Evolutionary conservation across 2,329 filamentous ascomycete genomes (phyloP).

Genomic region (Trichoderma hamatum): DNA sequence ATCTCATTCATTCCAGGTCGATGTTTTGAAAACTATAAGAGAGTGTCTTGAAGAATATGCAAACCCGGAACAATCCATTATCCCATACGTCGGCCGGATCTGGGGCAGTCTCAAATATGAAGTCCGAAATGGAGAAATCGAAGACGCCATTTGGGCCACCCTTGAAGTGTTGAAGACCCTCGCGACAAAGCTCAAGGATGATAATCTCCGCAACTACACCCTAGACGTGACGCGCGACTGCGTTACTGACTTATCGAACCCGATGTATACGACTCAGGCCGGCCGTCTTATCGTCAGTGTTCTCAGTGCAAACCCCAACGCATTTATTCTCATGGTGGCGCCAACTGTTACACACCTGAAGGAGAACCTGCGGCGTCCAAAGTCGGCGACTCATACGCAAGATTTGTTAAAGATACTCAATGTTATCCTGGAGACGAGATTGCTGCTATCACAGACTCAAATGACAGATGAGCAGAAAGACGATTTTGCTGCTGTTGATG

Average conservation of each 20-base stretch:
- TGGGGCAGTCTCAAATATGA: constrained; percentile 67
- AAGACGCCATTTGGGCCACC: constrained; percentile 60
- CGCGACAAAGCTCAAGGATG: constrained; percentile 49
- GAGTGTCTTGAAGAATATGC: constrained; percentile 56
- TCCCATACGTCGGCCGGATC: constrained; percentile 54
- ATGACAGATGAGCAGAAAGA: constrained; percentile 43
- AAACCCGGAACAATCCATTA: constrained; percentile 50
- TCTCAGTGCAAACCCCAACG: constrained; percentile 50
- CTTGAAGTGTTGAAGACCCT: constrained; percentile 57
- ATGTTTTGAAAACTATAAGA: constrained; percentile 59
- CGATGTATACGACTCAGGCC: constrained; percentile 55
- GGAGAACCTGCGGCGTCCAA: constrained; percentile 54
- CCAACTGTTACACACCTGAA: constrained; percentile 54
- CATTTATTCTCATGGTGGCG: constrained; percentile 53
- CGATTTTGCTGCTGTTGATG: constrained; percentile 43
- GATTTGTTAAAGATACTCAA: constrained; percentile 56
- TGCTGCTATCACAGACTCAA: constrained; percentile 42
- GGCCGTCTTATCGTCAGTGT: constrained; percentile 57
- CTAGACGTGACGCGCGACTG: constrained; percentile 56
- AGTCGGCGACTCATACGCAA: constrained; percentile 53
- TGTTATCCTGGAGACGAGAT: constrained; percentile 52
- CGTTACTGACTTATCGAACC: constrained; percentile 55
- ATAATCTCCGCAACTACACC: constrained; percentile 51
- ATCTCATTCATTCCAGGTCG: constrained; percentile 44
- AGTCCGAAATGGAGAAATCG: constrained; percentile 62